Conservation (phyloP, 2,329 filamentous ascomycete genomes). For the Capronia epimyces region DNA sequence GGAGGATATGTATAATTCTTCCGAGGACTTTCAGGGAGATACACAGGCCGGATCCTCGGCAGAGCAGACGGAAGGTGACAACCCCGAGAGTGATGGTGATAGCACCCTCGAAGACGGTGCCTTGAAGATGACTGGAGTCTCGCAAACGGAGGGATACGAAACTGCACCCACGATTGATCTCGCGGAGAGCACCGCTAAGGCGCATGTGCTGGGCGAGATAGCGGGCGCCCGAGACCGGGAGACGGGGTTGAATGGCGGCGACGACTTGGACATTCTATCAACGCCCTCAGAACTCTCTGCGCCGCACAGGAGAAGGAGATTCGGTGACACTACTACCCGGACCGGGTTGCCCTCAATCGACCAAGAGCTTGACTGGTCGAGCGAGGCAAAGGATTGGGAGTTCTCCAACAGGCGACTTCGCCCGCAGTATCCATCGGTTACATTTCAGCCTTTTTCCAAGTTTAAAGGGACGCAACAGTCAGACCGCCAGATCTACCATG, state of each 20-base stretch:
- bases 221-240: not conserved
- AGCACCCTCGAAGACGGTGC: constrained; percentile 1
- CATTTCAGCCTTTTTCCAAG: constrained; percentile 76
- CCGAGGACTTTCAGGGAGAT: constrained; percentile 10
- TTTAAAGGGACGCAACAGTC: constrained; percentile 91
- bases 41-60: constrained; percentile 6
- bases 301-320: not conserved
- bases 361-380: constrained; percentile 23
- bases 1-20: constrained; percentile 23
- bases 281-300: constrained; percentile 2
- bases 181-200: not conserved
- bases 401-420: constrained; percentile 37
- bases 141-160: not conserved
- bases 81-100: not conserved
- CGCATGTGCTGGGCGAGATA: not conserved
- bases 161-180: not conserved
- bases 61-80: not conserved
- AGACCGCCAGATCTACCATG: constrained; percentile 86
- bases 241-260: not conserved
- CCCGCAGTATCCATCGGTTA: constrained; percentile 77
- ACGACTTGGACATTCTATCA: not conserved
- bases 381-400: constrained; percentile 19
- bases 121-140: constrained; percentile 2
- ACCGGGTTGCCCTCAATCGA: constrained; percentile 22
- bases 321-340: not conserved